These are phyloP conservation scores for Chaetomium olivaceum DNA, from an alignment of 2,329 filamentous ascomycete genomes.

Conservation along the genomic window DNA sequence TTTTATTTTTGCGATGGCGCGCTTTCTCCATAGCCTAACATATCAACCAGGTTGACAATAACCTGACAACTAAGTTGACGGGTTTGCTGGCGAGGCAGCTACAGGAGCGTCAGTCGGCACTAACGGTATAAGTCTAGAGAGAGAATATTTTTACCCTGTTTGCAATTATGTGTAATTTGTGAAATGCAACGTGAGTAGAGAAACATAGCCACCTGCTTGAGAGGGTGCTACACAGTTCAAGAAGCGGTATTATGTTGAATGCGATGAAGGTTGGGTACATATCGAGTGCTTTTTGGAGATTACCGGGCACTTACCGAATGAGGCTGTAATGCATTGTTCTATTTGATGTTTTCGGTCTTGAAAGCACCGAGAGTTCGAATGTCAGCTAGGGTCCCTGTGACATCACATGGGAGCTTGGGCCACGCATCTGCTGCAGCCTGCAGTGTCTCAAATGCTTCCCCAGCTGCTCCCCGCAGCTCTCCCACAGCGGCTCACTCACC, in stretches of 20 bases:
- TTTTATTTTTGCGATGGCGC: constrained; percentile 14
- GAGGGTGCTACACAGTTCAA: too few relatives aligned
- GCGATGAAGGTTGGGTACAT: not conserved
- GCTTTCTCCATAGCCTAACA: constrained; percentile 16
- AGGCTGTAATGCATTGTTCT: not conserved
- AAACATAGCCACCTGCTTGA: not conserved
- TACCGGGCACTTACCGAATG: not conserved
- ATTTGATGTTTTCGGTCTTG: constrained; percentile 1
- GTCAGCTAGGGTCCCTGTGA: not conserved
- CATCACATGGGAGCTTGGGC: constrained; percentile 25
- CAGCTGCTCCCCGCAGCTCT: not conserved
- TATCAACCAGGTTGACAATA: constrained; percentile 3
- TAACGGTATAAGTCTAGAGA: constrained; percentile 29
- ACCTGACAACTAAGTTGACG: not conserved
- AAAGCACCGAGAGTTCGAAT: not conserved
- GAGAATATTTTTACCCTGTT: constrained; percentile 9
- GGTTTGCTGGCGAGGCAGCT: not conserved
- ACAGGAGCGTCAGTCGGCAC: constrained; percentile 13
- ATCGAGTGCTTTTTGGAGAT: not conserved
- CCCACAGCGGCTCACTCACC: not conserved
- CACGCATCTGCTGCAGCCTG: constrained; percentile 7
- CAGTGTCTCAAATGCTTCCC: not conserved
- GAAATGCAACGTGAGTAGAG: not conserved
- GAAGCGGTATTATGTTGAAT: not conserved
- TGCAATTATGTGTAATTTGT: not conserved